Evolutionary conservation across 305 asterid genomes (phyloP), one percentile per base, ranked within the genome.

Genomic region (Fraxinus greggii): DNA sequence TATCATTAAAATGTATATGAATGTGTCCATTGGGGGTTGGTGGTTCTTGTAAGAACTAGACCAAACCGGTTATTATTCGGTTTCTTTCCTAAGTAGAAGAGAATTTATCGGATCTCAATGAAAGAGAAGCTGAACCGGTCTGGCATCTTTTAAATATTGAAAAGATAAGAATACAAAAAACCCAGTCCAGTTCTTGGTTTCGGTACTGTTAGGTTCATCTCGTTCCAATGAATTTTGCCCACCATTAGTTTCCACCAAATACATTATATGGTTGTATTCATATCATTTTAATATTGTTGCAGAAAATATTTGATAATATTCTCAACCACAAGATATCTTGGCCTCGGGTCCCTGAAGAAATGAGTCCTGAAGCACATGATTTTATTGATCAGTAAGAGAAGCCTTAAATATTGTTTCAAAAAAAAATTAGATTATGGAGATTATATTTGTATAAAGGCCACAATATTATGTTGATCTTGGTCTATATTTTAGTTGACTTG

Each of bases 261-360:
- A 24, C 7, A n/a, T 26, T 12, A 5, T 3, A 12, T 26, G 21
- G 28, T 13, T 45, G 56, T 84, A 36, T 78, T 29, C 36, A 29
- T 33, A 65, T 67, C 48, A 24, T 79, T 72, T 81, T 65, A 29
- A 31, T 86, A 79, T 75, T 72, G 19, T 86, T 84, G 89, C 80
- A 96, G 99, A 92, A 91, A 91, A 94, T 96, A 85, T 96, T 96
- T 77, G 97, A 94, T 83, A 96, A 96, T 89, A 96, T 96, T 91
- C 98, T 96, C 84, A 96, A 96, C 83, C 95, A 97, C 77, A 94
- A 96, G 85, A 94, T 96, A 84, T 98, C 97, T 80, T 94, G 99
- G 99, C 99, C 99, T 8, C 84, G 79, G 23, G 94, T 91, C 23
- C 96, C 97, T 15, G 98, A 93, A 78, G 99, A 96, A 89, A 93